These are phyloP conservation scores for Aspergillus sp. DNA, from an alignment of 2,329 filamentous ascomycete genomes.

Conservation along the genomic window DNA sequence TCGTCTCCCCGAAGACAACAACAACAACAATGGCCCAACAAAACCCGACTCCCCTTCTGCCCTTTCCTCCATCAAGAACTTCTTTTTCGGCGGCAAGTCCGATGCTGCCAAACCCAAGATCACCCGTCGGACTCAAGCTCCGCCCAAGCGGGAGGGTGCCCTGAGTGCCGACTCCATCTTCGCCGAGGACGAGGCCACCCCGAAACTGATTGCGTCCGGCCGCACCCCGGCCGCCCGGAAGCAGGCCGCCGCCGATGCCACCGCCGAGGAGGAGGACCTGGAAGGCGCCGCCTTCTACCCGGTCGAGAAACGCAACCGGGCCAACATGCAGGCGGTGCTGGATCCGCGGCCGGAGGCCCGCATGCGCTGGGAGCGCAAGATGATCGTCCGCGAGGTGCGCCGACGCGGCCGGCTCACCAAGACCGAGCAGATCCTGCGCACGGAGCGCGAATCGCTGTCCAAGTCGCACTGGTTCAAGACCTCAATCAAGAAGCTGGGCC, in stretches of 20 bases:
- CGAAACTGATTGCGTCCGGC: constrained; percentile 24
- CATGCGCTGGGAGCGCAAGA: constrained; percentile 75
- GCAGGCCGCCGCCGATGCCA: constrained; percentile 12
- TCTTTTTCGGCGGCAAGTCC: constrained; percentile 28
- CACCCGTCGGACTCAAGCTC: constrained; percentile 25
- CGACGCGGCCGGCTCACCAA: constrained; percentile 65
- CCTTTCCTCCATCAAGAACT: constrained; percentile 34
- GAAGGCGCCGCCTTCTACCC: constrained; percentile 4
- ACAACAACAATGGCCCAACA: constrained; percentile 13
- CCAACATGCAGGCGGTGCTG: constrained; percentile 60
- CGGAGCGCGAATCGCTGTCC: constrained; percentile 56
- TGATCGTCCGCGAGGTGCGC: constrained; percentile 73
- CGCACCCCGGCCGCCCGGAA: constrained; percentile 25
- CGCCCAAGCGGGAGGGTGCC: constrained; percentile 33
- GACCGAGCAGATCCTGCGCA: constrained; percentile 65
- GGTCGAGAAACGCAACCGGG: constrained; percentile 42
- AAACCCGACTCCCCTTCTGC: constrained; percentile 17
- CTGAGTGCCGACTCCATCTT: constrained; percentile 41
- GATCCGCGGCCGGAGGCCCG: constrained; percentile 74
- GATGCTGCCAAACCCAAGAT: constrained; percentile 27
- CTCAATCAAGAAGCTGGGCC: constrained; percentile 85
- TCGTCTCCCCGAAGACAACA: constrained; percentile 27
- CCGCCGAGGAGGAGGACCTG: constrained; percentile 12
- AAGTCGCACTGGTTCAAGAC: constrained; percentile 76
- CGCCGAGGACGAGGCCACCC: constrained; percentile 32